These are phyloP conservation scores for Calycina herbarum DNA, from an alignment of 2,329 filamentous ascomycete genomes.

Conservation along the genomic window DNA sequence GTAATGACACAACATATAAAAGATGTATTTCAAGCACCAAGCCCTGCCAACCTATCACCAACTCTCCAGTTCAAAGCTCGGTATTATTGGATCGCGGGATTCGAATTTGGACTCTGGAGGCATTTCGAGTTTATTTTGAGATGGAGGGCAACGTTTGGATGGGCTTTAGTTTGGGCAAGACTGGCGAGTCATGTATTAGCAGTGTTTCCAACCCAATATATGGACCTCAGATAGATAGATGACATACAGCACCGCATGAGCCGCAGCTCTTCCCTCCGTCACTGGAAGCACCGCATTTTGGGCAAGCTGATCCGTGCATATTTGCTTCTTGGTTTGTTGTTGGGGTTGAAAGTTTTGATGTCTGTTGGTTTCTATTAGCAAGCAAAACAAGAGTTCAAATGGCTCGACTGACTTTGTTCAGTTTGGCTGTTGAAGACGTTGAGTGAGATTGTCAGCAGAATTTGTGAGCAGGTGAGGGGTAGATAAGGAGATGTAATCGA, in stretches of 20 bases:
- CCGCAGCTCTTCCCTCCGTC: conserved; percentile 33
- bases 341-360: background rate
- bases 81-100: background rate
- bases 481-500: conserved; percentile 11
- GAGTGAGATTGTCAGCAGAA: background rate
- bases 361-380: background rate
- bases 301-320: conserved; percentile 34
- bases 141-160: background rate
- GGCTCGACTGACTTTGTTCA: background rate
- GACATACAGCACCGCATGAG: conserved; percentile 35
- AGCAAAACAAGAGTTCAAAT: background rate
- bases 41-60: background rate
- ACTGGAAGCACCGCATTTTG: conserved; percentile 32
- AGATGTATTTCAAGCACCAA: background rate
- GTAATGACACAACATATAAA: conserved; percentile 1
- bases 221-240: background rate
- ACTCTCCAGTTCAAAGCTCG: background rate
- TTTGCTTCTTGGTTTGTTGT: conserved; percentile 20
- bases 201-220: background rate
- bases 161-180: conserved; percentile 9
- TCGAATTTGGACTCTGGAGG: background rate
- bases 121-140: background rate
- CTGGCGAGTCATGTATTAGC: background rate
- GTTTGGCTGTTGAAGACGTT: background rate
- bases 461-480: background rate